A percentile compares a stretch with the other conserved stretches of the same genome.
Evolutionary conservation across 169 alveolate genomes (phyloP).

Genomic region (Plasmodium gaboni): DNA sequence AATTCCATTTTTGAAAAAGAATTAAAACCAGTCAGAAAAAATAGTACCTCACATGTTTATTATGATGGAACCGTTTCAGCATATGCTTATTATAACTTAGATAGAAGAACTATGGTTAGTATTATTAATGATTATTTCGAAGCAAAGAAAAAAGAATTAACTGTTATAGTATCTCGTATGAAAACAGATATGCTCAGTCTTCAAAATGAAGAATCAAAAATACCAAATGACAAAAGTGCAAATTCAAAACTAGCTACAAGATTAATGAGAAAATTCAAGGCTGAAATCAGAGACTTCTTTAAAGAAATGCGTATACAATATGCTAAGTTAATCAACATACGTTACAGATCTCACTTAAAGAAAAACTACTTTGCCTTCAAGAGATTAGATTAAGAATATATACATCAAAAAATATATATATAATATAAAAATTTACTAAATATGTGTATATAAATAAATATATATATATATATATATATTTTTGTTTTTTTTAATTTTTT

Average conservation of each 20-base stretch:
- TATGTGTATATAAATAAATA: too few relatives aligned
- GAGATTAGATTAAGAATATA: constrained; percentile 9
- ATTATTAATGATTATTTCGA: constrained; percentile 46
- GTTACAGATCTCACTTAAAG: constrained; percentile 18
- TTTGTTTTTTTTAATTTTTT: too few relatives aligned
- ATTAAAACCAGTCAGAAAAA: constrained; percentile 8
- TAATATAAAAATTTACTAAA: too few relatives aligned
- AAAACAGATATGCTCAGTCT: constrained; percentile 36
- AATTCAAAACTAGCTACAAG: constrained; percentile 4
- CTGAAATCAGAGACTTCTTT: constrained; percentile 22
- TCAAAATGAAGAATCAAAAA: neutral
- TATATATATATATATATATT: too few relatives aligned
- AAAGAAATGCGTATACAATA: constrained; percentile 36
- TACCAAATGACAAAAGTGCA: neutral
- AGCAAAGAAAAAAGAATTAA: constrained; percentile 35
- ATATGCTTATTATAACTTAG: constrained; percentile 26
- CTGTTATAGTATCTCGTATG: constrained; percentile 20
- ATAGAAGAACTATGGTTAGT: constrained; percentile 43
- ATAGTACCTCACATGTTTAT: neutral
- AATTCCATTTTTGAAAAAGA: constrained; percentile 17
- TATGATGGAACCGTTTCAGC: constrained; percentile 28
- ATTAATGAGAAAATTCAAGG: constrained; percentile 18
- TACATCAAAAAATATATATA: too few relatives aligned
- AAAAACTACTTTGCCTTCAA: constrained; percentile 29
- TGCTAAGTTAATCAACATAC: constrained; percentile 15